These are phyloP conservation scores for Candida morakotiae DNA, from an alignment of 805 yeast species.

Conservation along the genomic window DNA sequence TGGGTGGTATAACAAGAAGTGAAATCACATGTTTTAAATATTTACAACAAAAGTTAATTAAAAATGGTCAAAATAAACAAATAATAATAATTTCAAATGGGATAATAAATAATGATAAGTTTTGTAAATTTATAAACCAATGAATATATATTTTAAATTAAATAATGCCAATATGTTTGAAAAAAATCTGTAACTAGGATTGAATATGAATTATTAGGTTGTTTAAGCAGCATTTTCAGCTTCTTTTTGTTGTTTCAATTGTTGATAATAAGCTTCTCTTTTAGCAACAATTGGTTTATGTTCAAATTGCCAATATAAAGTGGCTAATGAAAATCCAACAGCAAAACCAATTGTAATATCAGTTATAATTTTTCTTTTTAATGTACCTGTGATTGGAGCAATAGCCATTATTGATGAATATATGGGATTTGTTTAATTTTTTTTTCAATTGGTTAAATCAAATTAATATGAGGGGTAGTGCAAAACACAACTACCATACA, in stretches of 20 bases:
- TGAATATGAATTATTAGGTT: no score
- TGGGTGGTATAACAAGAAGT: slow-evolving; percentile 86
- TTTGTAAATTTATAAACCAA: slow-evolving; percentile 11
- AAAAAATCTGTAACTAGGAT: neutral
- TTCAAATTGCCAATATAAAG: slow-evolving; percentile 79
- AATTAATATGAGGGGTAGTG: neutral
- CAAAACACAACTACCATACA: neutral
- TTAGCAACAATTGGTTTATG: slow-evolving; percentile 69
- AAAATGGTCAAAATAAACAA: slow-evolving; percentile 24
- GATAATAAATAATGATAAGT: slow-evolving; percentile 32
- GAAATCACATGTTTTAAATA: slow-evolving; percentile 72
- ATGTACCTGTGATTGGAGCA: slow-evolving; percentile 81
- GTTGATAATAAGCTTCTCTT: slow-evolving; percentile 84
- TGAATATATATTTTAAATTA: neutral
- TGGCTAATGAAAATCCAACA: slow-evolving; percentile 55
- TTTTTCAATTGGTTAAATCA: neutral
- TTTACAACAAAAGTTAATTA: slow-evolving; percentile 45
- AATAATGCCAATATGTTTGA: neutral
- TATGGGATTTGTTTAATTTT: neutral
- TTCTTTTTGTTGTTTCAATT: slow-evolving; percentile 70
- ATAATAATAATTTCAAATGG: slow-evolving; percentile 43
- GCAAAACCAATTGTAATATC: slow-evolving; percentile 72
- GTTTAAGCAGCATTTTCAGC: slow-evolving; percentile 44
- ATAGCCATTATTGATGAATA: slow-evolving; percentile 51
- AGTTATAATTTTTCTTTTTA: slow-evolving; percentile 74